These are phyloP conservation scores for Leptographium galeiforme DNA, from an alignment of 2,329 filamentous ascomycete genomes.

Conservation along the genomic window DNA sequence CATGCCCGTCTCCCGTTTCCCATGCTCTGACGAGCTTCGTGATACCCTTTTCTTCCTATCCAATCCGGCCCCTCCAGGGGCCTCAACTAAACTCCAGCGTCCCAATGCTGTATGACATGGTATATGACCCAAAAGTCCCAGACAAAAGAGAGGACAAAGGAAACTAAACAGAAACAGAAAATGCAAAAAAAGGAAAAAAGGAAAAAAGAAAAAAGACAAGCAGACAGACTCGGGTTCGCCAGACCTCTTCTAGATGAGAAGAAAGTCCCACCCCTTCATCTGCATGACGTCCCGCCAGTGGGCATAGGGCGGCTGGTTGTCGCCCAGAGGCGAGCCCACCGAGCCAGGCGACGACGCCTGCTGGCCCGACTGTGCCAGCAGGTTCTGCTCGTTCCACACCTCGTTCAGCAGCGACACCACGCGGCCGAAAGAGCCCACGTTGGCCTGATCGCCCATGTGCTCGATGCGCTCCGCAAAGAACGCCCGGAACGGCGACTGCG, in stretches of 20 bases:
- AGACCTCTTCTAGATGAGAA: slow-evolving; percentile 53
- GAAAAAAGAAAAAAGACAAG: slow-evolving; percentile 8
- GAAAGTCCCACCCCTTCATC: slow-evolving; percentile 81
- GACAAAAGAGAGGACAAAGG: not conserved
- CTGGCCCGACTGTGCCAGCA: slow-evolving; percentile 3
- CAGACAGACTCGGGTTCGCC: not conserved
- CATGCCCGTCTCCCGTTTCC: not conserved
- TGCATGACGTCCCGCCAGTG: slow-evolving; percentile 94
- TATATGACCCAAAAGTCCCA: not conserved
- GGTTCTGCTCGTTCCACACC: slow-evolving; percentile 68
- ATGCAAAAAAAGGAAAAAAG: slow-evolving; percentile 9
- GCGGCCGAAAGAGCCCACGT: slow-evolving; percentile 75
- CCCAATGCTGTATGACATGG: not conserved
- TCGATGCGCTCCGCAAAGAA: slow-evolving; percentile 66
- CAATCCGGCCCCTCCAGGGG: not conserved
- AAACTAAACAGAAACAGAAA: slow-evolving; percentile 7
- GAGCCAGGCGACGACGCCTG: slow-evolving; percentile 20
- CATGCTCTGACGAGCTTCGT: not conserved
- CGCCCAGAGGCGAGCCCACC: slow-evolving; percentile 17
- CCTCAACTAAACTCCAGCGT: not conserved
- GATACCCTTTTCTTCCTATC: not conserved
- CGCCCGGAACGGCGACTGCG: slow-evolving; percentile 59
- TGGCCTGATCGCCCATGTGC: slow-evolving; percentile 62
- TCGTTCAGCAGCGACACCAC: slow-evolving; percentile 67
- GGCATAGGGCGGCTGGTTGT: slow-evolving; percentile 44